Base-by-base conservation (phyloP, 2,329 filamentous ascomycete genomes). In the Domatiomyces globalis region DNA sequence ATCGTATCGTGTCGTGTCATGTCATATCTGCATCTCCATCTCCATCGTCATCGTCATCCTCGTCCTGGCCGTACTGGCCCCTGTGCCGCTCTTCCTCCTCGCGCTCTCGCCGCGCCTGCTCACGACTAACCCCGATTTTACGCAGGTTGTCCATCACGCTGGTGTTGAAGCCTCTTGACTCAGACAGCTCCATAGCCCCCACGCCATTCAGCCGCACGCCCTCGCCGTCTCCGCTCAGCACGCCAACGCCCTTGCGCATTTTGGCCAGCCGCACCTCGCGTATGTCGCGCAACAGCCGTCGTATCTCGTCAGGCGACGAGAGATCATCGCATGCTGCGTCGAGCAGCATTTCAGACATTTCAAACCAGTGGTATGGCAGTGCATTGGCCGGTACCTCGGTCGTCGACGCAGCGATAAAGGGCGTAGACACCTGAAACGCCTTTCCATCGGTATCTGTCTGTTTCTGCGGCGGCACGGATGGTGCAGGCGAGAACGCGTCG, bases 321-420 rank as follows among this genome's bases (percentile, higher is more conserved):
- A 96, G 77, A 65, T 95, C 89, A 66, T 95, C 89, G 22, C 79
- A 76, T 3, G 89, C 89, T 51, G 87, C 84, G 46, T 89, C 84
- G 1, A 98, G 77, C 45, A 98, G 73, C 65, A 94, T 81, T 68
- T 95, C 88, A 17, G 85, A 83, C 7, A 96, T 71, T 69, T 96
- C 92, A 43, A 94, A 77, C 89, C 90, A 98, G 71, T 96, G 90
- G 65, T 94, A 96, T 0, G 92, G 92, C 29, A 98, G 72, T 12
- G 82, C 79, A 43, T 81, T 80, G 0, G 80, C 70, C 7, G 83
- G 80, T 1, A 84, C 79, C 46, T 79, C 73, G 18, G 83, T 79
- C 0, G 84, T 88, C 57, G 84, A 87, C 15, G 83, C 82, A 1
- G 80, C 78, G 1, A 94, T 69, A 64, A 95, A 95, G 0, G 90